These are phyloP conservation scores for Alternaria ethzedia DNA, from an alignment of 2,329 filamentous ascomycete genomes.

Conservation along the genomic window DNA sequence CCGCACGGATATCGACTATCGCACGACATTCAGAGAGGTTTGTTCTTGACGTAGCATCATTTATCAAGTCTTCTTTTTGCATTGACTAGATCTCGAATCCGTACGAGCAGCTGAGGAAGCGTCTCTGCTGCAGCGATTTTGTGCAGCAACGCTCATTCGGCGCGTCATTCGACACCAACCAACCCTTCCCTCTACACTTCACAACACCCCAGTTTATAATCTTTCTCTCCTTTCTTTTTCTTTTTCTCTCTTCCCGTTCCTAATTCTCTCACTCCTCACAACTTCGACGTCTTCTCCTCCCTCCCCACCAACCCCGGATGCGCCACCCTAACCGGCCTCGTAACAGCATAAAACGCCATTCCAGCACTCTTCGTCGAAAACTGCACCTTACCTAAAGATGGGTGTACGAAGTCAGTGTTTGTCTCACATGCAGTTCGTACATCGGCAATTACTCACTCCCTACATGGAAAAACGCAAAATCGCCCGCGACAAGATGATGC, in stretches of 20 bases:
- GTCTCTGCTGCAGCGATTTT: not conserved
- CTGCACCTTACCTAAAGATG: no score
- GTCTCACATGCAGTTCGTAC: no score
- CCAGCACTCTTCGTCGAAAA: conserved; percentile 25
- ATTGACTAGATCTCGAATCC: not conserved
- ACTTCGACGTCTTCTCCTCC: conserved; percentile 14
- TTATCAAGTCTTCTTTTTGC: not conserved
- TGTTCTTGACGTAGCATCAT: not conserved
- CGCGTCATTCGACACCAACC: not conserved
- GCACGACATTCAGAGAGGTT: not conserved
- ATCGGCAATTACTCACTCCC: no score
- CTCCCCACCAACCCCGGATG: conserved; percentile 20
- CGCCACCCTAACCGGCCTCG: conserved; percentile 13
- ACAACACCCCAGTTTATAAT: not conserved
- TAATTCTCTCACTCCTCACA: no score
- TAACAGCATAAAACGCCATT: conserved; percentile 29
- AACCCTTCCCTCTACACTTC: not conserved
- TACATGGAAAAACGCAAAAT: conserved; percentile 31
- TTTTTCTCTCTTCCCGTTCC: no score
- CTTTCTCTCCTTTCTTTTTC: not conserved
- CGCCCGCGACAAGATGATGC: conserved; percentile 25
- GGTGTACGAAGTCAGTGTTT: no score
- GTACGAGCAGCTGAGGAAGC: not conserved
- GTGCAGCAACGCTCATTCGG: not conserved
- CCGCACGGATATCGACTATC: not conserved